Evolutionary conservation across 139 green algal genomes (phyloP), one percentile per base, ranked within the genome.

Genomic region (Volvox africanus): DNA sequence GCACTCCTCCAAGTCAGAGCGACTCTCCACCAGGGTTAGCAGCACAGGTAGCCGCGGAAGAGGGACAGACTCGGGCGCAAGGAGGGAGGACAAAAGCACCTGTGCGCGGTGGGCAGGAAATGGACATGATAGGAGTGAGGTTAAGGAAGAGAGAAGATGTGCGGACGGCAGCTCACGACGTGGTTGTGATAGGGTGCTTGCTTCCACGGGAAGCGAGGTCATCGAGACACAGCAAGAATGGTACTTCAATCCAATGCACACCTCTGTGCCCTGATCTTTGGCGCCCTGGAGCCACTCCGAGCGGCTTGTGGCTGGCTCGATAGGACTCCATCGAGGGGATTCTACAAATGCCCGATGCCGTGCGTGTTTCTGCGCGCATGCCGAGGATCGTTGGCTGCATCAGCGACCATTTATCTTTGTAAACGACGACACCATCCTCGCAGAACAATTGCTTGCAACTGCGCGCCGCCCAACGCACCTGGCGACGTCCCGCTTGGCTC

Each of bases 21-120:
- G 86, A 17, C 86, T 24, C 86, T 90, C 86, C 71, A 83, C 26
- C 71, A 90, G 86, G 17, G 86, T 37, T 32, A 90, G 71, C 67
- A 90, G 30, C 22, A 83, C 86, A 0, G 86, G 73, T n/a, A 83
- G 73, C 1, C 86, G 86, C 86, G 80, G 44, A 0, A 35, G 50
- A 11, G 73, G 50, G 6, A 84, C 30, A 5, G 2, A 21, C 20
- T 69, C 71, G 19, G 86, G n/a, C 2, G 73, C 2, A 0, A 83
- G 22, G 24, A 90, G 50, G 0, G 86, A 69, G 9, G 28, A 13
- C 16, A 90, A 22, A 0, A 90, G 86, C 1, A 65, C 73, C 86
- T 90, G 50, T 18, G 71, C 13, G 32, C 75, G 20, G 71, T 9
- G 28, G 20, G 71, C 35, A 33, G 77, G 11, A 21, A 30, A 61